Percentiles rank a stretch among this genome's conserved stretches.
Evolutionary conservation across 305 asterid genomes (phyloP).

Genomic region (Stenogyne calaminthoides): DNA sequence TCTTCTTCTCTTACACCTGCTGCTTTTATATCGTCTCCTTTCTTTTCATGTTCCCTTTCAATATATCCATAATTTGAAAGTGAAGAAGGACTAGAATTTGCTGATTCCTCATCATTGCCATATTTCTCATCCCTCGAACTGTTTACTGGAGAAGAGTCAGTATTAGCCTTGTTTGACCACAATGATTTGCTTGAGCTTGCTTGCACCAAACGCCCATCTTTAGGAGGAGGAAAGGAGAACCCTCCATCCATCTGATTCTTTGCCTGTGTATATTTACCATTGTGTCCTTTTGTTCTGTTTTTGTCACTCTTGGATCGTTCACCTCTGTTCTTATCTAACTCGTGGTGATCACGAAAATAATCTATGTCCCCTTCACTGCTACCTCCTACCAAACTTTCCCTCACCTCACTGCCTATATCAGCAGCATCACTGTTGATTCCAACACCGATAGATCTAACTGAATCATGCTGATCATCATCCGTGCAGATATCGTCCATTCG

Average conservation of each 20-base stretch:
- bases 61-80: constrained; percentile 69
- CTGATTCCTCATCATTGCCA: constrained; percentile 56
- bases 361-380: constrained; percentile 88
- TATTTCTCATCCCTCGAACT: constrained; percentile 57
- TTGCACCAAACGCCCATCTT: constrained; percentile 62
- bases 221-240: constrained; percentile 90
- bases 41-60: constrained; percentile 56
- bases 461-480: constrained; percentile 92
- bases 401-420: constrained; percentile 90
- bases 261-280: constrained; percentile 37
- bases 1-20: constrained; percentile 60
- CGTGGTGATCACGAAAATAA: constrained; percentile 61
- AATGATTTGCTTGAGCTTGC: constrained; percentile 53
- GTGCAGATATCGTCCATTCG: constrained; percentile 60
- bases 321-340: constrained; percentile 43
- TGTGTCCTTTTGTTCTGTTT: constrained; percentile 49
- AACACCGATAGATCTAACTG: constrained; percentile 95
- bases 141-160: constrained; percentile 59
- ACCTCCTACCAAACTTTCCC: constrained; percentile 91
- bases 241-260: constrained; percentile 62
- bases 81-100: constrained; percentile 80
- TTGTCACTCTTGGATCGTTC: constrained; percentile 45
- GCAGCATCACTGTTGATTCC: constrained; percentile 94
- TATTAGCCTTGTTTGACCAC: constrained; percentile 66
- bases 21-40: constrained; percentile 50